A percentile compares a stretch with the other conserved stretches of the same genome.
Evolutionary conservation across 1,284 basidiomycete genomes (phyloP).

Genomic region (Marasmius sp.): DNA sequence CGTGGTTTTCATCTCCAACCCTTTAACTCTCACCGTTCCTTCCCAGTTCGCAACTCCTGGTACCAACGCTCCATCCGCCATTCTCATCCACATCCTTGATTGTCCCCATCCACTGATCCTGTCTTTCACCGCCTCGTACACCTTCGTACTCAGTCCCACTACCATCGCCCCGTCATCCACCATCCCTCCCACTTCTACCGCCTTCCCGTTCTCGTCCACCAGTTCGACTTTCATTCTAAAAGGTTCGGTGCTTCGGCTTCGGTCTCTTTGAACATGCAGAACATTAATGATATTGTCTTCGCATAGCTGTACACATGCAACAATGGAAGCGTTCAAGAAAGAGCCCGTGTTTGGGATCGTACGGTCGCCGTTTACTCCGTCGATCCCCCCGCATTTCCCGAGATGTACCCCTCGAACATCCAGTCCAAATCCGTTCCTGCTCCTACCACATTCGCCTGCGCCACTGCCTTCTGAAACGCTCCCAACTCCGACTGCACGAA

Average conservation of each 20-base stretch:
- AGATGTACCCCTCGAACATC: no score
- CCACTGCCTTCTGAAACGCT: no score
- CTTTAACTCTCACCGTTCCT: conserved; percentile 21
- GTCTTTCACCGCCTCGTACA: conserved; percentile 18
- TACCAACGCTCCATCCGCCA: conserved; percentile 29
- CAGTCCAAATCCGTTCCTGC: no score
- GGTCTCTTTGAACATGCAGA: not conserved
- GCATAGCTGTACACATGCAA: not conserved
- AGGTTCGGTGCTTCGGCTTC: not conserved
- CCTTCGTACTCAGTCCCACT: conserved; percentile 19
- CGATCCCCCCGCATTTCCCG: conserved; percentile 9
- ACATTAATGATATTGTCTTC: not conserved
- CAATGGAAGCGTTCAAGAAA: not conserved
- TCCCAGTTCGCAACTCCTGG: conserved; percentile 23
- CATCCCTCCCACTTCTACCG: conserved; percentile 11
- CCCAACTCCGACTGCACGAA: no score
- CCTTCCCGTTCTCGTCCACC: not conserved
- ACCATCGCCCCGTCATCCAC: conserved; percentile 32
- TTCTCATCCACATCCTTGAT: conserved; percentile 19
- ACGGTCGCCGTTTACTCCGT: not conserved
- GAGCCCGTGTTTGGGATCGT: not conserved
- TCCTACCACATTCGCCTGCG: no score
- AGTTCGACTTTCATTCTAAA: not conserved
- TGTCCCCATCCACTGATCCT: conserved; percentile 13
- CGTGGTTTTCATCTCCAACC: conserved; percentile 4